These are phyloP conservation scores for Glebionis coronaria DNA, from an alignment of 129 eudicot genomes.

Conservation along the genomic window DNA sequence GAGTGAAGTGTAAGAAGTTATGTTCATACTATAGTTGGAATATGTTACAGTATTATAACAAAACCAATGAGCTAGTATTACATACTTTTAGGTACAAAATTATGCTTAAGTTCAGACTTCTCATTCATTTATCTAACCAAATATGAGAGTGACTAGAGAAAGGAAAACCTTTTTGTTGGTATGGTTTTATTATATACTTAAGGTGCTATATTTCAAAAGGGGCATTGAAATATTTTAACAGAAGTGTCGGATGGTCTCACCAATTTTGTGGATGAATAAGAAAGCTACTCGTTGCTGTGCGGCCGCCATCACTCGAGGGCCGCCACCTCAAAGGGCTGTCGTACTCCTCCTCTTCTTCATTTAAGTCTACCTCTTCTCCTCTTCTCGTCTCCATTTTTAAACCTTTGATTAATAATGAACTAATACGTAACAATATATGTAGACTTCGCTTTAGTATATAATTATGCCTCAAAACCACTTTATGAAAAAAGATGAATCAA, in stretches of 20 bases:
- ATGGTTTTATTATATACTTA: not conserved
- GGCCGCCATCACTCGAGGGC: conserved; percentile 18
- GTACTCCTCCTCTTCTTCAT: conserved; percentile 23
- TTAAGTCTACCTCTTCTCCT: conserved; percentile 13
- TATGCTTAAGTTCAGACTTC: no score
- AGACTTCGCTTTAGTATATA: conserved; percentile 2
- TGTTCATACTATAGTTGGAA: no score
- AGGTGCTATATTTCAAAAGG: not conserved
- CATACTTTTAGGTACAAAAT: no score
- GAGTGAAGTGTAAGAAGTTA: no score
- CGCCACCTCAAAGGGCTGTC: conserved; percentile 19
- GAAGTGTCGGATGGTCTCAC: not conserved
- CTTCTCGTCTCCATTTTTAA: conserved; percentile 22
- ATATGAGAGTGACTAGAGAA: not conserved
- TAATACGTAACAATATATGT: not conserved
- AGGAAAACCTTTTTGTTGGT: not conserved
- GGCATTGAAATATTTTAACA: not conserved
- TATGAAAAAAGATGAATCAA: conserved; percentile 22
- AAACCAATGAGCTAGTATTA: no score
- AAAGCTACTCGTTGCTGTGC: not conserved
- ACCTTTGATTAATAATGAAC: not conserved
- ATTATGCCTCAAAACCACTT: conserved; percentile 14
- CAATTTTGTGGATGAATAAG: conserved; percentile 31
- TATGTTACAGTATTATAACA: no score
- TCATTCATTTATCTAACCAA: not conserved